Conservation (phyloP, 169 alveolate genomes). For the Besnoitia besnoiti region DNA sequence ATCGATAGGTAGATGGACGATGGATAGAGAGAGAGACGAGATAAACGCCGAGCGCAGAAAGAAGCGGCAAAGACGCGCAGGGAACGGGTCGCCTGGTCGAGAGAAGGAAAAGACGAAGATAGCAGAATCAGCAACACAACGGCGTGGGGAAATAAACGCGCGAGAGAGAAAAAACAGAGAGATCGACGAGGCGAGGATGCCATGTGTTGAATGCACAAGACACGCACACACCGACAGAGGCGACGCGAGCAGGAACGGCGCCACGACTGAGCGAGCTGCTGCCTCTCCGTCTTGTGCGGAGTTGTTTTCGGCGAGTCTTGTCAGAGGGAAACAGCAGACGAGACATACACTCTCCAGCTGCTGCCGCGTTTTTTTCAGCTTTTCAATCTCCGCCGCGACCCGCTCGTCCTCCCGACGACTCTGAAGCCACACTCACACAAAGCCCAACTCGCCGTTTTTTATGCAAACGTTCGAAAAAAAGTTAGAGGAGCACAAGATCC, state of each 20-base stretch:
- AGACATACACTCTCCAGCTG: constrained; percentile 11
- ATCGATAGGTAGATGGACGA: not conserved
- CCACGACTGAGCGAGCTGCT: not conserved
- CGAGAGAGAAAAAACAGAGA: not conserved
- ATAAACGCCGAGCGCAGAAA: not conserved
- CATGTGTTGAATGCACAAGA: not conserved
- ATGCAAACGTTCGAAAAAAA: too few species aligned
- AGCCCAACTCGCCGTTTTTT: too few species aligned
- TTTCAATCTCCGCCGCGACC: not conserved
- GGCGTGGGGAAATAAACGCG: not conserved
- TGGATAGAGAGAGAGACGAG: not conserved
- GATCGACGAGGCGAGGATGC: not conserved
- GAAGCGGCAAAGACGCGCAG: too few species aligned
- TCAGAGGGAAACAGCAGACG: not conserved
- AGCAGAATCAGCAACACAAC: not conserved
- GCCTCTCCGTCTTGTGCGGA: too few species aligned
- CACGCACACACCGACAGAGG: not conserved
- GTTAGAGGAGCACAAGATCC: too few species aligned
- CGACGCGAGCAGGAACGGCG: not conserved
- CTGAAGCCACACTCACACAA: too few species aligned
- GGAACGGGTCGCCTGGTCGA: too few species aligned
- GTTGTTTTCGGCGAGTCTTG: not conserved
- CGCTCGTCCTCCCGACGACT: not conserved
- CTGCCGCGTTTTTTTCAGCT: not conserved
- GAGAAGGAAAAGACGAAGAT: not conserved